Base-by-base conservation (phyloP, 2,329 filamentous ascomycete species). In the Talaromyces marneffei region DNA sequence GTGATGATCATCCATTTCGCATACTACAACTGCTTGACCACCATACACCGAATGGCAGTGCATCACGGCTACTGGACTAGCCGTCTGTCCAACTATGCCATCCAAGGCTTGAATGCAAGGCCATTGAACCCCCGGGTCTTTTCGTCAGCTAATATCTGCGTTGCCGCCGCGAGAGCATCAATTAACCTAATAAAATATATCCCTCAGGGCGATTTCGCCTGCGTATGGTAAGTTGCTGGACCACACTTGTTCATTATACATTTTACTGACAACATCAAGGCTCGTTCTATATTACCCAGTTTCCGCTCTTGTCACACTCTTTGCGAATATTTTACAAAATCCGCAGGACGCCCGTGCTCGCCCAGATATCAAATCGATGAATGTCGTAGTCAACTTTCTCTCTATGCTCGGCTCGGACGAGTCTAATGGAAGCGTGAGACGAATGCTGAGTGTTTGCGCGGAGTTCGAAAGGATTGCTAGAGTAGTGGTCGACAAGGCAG, bases 11-110 rank as follows among this genome's bases (percentile, higher is more conserved):
- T 99, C 62, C 94, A 99, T 74, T 95, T 99, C 70, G 88, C 91
- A 1, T 99, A 99, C 76, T 97, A 97, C 79, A 99, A 99, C 74
- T 97, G 92, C 69, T 78, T 99, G 57, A 97, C 93, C 0, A 99
- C 94, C 0, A 97, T 99, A 65, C 94, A 99, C 74, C 90, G 94
- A 57, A 99, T 97, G 94, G 96, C 91, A 44, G 90, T 97, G 31
- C 94, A 97, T 69, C 92, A 97, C 72, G 94, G 94, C 14, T 97
- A 96, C 77, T 99, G 94, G 94, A 97, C 93, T 1, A 97, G 91
- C 70, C 86, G 94, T 39, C 78, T 99, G 42, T 96, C 92, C 39
- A 93, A 97, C 70, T 97, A 92, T 71, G 94, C 94, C 16, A 94
- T 97, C 60, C 91, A 96, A 74, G 94, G 94, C 0, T 80, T 97